Conservation (phyloP, 208 protist genomes). For the Tritrichomonas foetus region DNA sequence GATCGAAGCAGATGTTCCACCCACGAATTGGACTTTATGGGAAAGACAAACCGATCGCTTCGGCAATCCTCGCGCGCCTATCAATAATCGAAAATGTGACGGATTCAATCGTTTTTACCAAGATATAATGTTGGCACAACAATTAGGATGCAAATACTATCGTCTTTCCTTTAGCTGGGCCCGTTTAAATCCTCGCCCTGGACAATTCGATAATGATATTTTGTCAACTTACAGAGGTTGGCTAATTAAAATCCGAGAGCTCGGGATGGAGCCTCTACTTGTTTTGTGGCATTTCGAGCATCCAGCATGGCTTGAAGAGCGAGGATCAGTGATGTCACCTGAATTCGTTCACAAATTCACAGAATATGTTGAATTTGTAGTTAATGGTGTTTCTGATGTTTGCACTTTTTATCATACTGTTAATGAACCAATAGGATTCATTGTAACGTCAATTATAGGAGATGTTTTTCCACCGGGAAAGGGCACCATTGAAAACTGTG, state of each 20-base stretch:
- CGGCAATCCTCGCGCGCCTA: background rate
- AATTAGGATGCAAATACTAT: background rate
- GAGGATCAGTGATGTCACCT: background rate
- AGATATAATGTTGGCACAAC: background rate
- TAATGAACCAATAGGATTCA: background rate
- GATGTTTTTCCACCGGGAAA: background rate
- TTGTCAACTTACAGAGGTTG: background rate
- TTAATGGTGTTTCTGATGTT: background rate
- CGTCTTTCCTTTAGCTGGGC: background rate
- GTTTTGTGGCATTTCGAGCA: background rate
- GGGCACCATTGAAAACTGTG: background rate
- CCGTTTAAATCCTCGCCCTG: background rate
- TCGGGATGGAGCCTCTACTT: background rate
- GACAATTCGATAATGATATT: background rate
- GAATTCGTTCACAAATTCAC: background rate
- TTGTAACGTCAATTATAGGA: background rate
- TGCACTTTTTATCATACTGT: background rate
- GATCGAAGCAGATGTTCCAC: background rate
- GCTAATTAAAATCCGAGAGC: background rate
- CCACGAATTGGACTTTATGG: background rate
- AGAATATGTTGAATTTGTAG: background rate
- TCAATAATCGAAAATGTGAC: background rate
- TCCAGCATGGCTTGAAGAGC: conserved; percentile 24
- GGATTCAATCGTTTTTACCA: background rate
- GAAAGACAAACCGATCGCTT: background rate